Conservation (phyloP, 495 filamentous ascomycete genomes). For the Aspergillus indologenus region DNA sequence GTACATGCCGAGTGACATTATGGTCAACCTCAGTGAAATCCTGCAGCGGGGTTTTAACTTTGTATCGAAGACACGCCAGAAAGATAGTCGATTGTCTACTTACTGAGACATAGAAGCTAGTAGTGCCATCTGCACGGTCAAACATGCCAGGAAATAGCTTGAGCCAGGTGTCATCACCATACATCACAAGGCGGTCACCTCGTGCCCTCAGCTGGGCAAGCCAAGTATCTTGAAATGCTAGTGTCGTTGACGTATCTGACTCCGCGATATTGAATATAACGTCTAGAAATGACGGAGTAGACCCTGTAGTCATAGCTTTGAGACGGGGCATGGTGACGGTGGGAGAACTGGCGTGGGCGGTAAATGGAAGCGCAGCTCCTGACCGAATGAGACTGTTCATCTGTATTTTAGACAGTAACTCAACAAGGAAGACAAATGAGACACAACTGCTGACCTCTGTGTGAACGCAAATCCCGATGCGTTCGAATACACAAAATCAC, state of each 20-base stretch:
- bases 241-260: constrained; percentile 80
- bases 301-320: constrained; percentile 96
- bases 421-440: background rate
- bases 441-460: constrained; percentile 62
- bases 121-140: constrained; percentile 81
- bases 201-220: constrained; percentile 83
- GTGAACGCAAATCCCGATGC: constrained; percentile 84
- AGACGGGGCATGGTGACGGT: constrained; percentile 98
- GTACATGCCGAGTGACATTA: constrained; percentile 91
- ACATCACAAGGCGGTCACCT: constrained; percentile 80
- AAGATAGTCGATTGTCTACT: constrained; percentile 37
- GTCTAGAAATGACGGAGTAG: constrained; percentile 93
- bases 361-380: constrained; percentile 86
- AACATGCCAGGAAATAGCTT: constrained; percentile 93
- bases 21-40: constrained; percentile 97
- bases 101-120: constrained; percentile 97
- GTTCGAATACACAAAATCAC: constrained; percentile 89
- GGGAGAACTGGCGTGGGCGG: constrained; percentile 90
- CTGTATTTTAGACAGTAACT: background rate
- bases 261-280: constrained; percentile 97
- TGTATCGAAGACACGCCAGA: constrained; percentile 6
- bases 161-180: constrained; percentile 97
- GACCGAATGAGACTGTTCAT: constrained; percentile 69
- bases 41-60: constrained; percentile 41
- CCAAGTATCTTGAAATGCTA: constrained; percentile 91